Conservation (phyloP, 805 yeast species). For the Metschnikowia drakensbergensis region DNA sequence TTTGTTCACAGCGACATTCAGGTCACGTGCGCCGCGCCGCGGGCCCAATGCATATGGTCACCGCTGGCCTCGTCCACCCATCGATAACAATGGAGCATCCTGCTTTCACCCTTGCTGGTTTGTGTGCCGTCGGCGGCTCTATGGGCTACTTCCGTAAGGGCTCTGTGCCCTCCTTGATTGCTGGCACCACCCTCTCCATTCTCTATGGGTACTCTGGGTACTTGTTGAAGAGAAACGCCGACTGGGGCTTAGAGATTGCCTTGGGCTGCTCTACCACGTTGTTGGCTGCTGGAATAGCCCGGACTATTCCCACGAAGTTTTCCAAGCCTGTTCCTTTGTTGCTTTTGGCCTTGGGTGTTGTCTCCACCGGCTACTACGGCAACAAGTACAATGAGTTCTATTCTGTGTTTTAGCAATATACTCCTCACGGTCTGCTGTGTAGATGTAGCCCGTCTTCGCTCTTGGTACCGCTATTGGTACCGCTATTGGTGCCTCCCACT, state of each 20-base stretch:
- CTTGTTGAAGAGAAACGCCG: constrained; percentile 65
- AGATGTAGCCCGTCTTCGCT: too few relatives aligned
- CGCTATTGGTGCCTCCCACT: too few relatives aligned
- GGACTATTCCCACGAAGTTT: constrained; percentile 58
- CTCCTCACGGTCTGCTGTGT: neutral
- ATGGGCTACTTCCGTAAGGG: constrained; percentile 65
- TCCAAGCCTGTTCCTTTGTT: constrained; percentile 73
- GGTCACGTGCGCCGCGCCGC: constrained; percentile 1
- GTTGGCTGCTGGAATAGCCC: constrained; percentile 65
- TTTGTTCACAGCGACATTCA: neutral
- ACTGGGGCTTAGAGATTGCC: constrained; percentile 79
- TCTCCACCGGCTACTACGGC: constrained; percentile 64
- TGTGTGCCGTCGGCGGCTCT: constrained; percentile 65
- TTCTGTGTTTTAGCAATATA: constrained; percentile 15
- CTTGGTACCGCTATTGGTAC: too few relatives aligned
- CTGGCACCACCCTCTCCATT: constrained; percentile 62
- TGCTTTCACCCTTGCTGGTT: constrained; percentile 64
- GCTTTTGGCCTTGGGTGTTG: constrained; percentile 58
- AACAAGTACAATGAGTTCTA: constrained; percentile 76
- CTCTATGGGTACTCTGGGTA: constrained; percentile 71
- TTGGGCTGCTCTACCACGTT: constrained; percentile 65
- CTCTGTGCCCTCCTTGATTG: constrained; percentile 75
- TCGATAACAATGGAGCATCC: constrained; percentile 61
- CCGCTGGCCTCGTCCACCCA: neutral
- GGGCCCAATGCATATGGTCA: neutral